phyloP scores from a whole-genome alignment of 352 stramenopile species.

The Pythium rhizo-oryzae region DNA sequence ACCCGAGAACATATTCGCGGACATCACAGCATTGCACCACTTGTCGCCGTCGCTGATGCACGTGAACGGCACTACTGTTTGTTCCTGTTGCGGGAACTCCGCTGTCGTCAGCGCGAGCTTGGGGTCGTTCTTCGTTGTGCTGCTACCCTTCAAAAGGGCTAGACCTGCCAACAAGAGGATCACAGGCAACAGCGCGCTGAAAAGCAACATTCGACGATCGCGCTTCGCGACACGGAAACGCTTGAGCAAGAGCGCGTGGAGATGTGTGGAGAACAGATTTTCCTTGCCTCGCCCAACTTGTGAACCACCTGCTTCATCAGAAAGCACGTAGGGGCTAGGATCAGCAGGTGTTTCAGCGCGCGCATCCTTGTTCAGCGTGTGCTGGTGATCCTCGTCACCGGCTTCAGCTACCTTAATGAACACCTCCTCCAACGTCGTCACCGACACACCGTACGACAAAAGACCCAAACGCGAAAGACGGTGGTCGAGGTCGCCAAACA shows the following conservation, averaged over 20 bases:
- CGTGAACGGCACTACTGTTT: slow-evolving; percentile 46
- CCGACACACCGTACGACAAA: slow-evolving; percentile 78
- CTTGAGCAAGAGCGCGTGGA: slow-evolving; percentile 85
- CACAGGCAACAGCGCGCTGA: slow-evolving; percentile 61
- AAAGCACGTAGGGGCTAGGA: slow-evolving; percentile 1
- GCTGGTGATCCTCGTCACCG: slow-evolving; percentile 47
- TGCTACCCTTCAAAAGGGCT: slow-evolving; percentile 39
- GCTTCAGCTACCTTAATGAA: slow-evolving; percentile 89
- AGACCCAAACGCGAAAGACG: slow-evolving; percentile 38
- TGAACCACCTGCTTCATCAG: background rate
- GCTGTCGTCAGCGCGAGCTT: slow-evolving; percentile 41
- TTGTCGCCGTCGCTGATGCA: slow-evolving; percentile 33
- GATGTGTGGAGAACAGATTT: slow-evolving; percentile 78
- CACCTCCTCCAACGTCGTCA: slow-evolving; percentile 91
- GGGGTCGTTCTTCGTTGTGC: slow-evolving; percentile 36
- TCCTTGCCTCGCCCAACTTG: slow-evolving; percentile 31
- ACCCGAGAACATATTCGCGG: slow-evolving; percentile 34
- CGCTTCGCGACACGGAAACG: slow-evolving; percentile 84
- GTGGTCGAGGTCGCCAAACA: slow-evolving; percentile 76
- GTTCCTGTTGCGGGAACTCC: slow-evolving; percentile 17
- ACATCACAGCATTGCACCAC: slow-evolving; percentile 48
- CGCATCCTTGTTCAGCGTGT: slow-evolving; percentile 43
- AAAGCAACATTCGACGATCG: slow-evolving; percentile 86
- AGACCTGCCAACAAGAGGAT: slow-evolving; percentile 80
- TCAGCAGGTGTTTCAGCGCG: slow-evolving; percentile 24